Evolutionary conservation across 169 alveolate genomes (phyloP), one percentile per base, ranked within the genome.

Genomic region (Cryptosporidium sp.): DNA sequence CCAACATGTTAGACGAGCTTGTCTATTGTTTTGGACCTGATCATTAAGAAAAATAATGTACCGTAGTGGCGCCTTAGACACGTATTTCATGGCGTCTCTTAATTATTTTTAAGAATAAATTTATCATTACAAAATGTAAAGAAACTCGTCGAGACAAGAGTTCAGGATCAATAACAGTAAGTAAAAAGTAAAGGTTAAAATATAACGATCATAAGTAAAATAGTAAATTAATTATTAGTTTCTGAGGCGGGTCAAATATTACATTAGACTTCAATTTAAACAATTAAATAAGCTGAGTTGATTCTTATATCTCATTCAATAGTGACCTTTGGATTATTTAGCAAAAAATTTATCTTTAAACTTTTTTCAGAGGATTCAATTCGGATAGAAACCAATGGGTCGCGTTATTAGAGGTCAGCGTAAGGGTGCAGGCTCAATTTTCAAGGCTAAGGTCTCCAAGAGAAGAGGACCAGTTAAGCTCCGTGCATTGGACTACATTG

Each of bases 401-500:
- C 92, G 92, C 65, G 86, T 93, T 68, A 45, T 93, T 67, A 84
- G 96, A 92, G 99, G 98, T 80, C 99, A 97, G 93, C 96, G 99
- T 89, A 98, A 98, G 97, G 99, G 99, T 86, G 94, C 97, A 71
- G 99, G 99, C 48, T 93, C 98, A 29, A 95, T 98, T 55, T 98
- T 97, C 96, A 97, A 87, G 92, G 95, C 99, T 71, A 98, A 97
- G 93, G 94, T 95, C 58, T 96, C 97, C 75, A 93, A 96, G 92
- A 93, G 99, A 84, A 96, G 97, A 94, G 99, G 99, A 35, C 97
- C 98, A 59, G 99, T 98, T 61, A 96, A 95, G 95, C 96, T 98
- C 69, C 97, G 99, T 84, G 94, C 96, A 71, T 93, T 97, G 75
- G 99, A 98, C 93, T 98, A 93, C 59, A 67, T 86, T 9, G 84